Evolutionary conservation across 179 eudicot genomes (phyloP), one percentile per base, ranked within the genome.

Genomic region (Vitellaria paradoxa): DNA sequence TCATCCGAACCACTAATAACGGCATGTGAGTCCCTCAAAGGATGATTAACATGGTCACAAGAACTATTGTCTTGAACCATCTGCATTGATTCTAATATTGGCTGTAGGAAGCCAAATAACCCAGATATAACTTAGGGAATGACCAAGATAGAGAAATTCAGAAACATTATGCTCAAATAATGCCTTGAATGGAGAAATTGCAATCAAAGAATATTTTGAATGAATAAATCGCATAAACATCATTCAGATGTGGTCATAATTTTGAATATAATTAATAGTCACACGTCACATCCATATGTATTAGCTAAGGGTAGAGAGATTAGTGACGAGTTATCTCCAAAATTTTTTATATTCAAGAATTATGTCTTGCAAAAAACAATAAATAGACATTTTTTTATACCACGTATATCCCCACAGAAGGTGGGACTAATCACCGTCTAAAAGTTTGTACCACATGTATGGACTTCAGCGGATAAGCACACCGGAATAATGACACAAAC

Each of bases 1-100:
- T 81, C 89, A 82, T 82, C 79, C 40, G 84, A 77, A 72, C 83
- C 86, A 84, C 86, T 87, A 77, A 53, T 78, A 80, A 74, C 75
- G 78, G 80, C 79, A 78, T 80, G 84, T 63, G 85, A 76, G 72
- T 80, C 86, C 70, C 69, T 82, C 82, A 80, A 84, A 57, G 86
- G 82, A 80, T 68, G 68, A 86, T 82, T 73, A 81, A 73, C 83
- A 80, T 81, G 86, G 81, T 79, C 86, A 80, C 50, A 53, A 70
- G 81, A 79, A 64, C 60, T 70, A 75, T 71, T 83, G 42, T 55
- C 81, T 72, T 82, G 71, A 78, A 75, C 75, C 69, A 50, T 73
- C 52, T 81, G 82, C 74, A 40, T 21, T 46, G 72, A 53, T 59
- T 80, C 84, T 72, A 86, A 81, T 63, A 79, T 40, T 76, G 77